Conservation (phyloP, 164 flowering plant genomes). For the grape (Vitis vinifera) region DNA sequence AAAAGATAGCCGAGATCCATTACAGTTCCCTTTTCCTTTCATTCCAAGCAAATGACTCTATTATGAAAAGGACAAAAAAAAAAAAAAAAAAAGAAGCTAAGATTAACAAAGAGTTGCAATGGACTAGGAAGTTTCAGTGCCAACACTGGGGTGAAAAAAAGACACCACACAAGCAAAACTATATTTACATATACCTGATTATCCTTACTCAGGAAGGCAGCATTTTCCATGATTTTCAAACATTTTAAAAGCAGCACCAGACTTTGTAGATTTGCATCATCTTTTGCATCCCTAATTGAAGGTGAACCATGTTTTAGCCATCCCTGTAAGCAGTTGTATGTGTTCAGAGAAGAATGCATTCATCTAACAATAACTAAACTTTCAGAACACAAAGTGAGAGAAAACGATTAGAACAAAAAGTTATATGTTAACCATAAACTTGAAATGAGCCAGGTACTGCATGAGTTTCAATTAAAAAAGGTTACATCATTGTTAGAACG, state of each 20-base stretch:
- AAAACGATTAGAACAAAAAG: too few relatives aligned
- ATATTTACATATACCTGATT: constrained; percentile 69
- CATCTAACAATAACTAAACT: background rate
- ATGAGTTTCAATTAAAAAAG: background rate
- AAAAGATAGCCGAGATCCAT: constrained; percentile 46
- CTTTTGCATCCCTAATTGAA: constrained; percentile 30
- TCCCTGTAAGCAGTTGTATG: constrained; percentile 43
- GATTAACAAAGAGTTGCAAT: too few relatives aligned
- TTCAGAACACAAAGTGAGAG: too few relatives aligned
- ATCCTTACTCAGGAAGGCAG: constrained; percentile 84
- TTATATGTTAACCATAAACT: background rate
- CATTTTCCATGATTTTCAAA: constrained; percentile 95
- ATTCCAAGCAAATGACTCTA: constrained; percentile 84
- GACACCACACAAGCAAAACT: background rate
- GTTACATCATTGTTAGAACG: too few relatives aligned
- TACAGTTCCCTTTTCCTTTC: constrained; percentile 38
- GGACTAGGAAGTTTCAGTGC: background rate
- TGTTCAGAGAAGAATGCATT: background rate
- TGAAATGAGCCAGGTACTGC: background rate
- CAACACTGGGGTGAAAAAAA: background rate
- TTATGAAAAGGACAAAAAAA: background rate
- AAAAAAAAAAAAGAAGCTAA: background rate
- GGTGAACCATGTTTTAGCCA: constrained; percentile 32
- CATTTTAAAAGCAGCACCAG: constrained; percentile 68
- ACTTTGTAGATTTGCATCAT: constrained; percentile 37